These are phyloP conservation scores for Mycena galericulata DNA, from an alignment of 768 basidiomycete genomes.

Conservation along the genomic window DNA sequence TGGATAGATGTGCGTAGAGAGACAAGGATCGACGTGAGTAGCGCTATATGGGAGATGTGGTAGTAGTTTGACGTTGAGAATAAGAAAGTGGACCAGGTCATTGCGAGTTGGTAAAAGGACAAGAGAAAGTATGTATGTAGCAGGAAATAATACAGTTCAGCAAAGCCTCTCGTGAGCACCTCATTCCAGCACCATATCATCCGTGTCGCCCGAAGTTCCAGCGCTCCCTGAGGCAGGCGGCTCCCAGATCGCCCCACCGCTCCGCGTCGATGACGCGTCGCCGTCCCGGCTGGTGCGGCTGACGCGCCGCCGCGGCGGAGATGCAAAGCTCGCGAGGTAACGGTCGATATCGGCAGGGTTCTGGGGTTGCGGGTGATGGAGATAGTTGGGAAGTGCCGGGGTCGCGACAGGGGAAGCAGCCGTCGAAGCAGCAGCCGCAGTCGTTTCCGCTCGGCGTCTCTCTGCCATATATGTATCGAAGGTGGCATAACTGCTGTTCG, in stretches of 20 bases:
- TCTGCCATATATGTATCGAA: constrained; percentile 34
- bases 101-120: constrained; percentile 21
- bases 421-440: constrained; percentile 16
- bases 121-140: constrained; percentile 30
- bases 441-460: constrained; percentile 25
- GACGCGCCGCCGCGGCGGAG: constrained; percentile 26
- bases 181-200: constrained; percentile 30
- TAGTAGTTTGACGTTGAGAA: constrained; percentile 7
- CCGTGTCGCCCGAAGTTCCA: constrained; percentile 5
- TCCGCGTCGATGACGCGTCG: constrained; percentile 5
- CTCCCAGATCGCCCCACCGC: constrained; percentile 7
- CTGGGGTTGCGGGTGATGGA: constrained; percentile 32
- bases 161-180: constrained; percentile 3
- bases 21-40: constrained; percentile 35
- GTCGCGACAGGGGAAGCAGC: constrained; percentile 1
- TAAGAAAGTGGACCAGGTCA: constrained; percentile 1
- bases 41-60: constrained; percentile 31
- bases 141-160: constrained; percentile 24
- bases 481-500: constrained; percentile 25
- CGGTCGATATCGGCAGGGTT: constrained; percentile 31
- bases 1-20: constrained; percentile 30
- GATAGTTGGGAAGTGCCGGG: constrained; percentile 1
- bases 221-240: constrained; percentile 4
- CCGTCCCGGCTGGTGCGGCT: constrained; percentile 21
- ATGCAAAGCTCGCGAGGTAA: constrained; percentile 29